A percentile compares a stretch with the other conserved stretches of the same genome.
Conservation (phyloP, 495 filamentous ascomycete species). For the Xylaria castorea region DNA sequence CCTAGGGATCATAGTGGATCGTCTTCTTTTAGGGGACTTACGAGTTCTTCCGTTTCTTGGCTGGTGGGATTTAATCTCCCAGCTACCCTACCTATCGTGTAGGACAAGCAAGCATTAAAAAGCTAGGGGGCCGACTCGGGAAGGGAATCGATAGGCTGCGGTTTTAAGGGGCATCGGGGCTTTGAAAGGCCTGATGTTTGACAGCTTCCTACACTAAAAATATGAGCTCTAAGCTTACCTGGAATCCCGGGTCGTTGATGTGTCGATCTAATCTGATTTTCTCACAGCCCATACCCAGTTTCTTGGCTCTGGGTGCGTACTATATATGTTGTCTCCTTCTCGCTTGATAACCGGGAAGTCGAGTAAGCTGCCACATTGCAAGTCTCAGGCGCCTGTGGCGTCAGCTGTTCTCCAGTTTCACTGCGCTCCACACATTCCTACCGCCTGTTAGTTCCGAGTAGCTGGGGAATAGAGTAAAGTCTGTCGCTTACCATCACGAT, state of each 20-base stretch:
- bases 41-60: not conserved
- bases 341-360: constrained; percentile 13
- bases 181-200: constrained; percentile 11
- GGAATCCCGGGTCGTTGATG: not conserved
- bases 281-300: constrained; percentile 15
- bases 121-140: constrained; percentile 14
- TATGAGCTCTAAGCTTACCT: constrained; percentile 13
- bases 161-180: constrained; percentile 16
- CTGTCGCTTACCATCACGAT: not conserved
- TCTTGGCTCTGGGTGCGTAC: not conserved
- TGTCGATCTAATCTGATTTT: constrained; percentile 18
- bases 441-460: constrained; percentile 12
- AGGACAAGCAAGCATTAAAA: constrained; percentile 10
- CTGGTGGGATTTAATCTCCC: not conserved
- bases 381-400: constrained; percentile 14
- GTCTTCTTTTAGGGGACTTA: not conserved
- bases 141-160: constrained; percentile 9
- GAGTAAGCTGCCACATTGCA: constrained; percentile 19
- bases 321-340: not conserved
- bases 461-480: constrained; percentile 3
- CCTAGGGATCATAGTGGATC: not conserved
- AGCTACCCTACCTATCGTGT: not conserved
- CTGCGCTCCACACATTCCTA: constrained; percentile 9
- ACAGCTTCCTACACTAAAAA: constrained; percentile 13
- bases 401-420: constrained; percentile 18